A percentile compares a stretch with the other conserved stretches of the same genome.
These are phyloP conservation scores for Aspergillus homomorphus DNA, from an alignment of 495 filamentous ascomycete species.

Conservation along the genomic window DNA sequence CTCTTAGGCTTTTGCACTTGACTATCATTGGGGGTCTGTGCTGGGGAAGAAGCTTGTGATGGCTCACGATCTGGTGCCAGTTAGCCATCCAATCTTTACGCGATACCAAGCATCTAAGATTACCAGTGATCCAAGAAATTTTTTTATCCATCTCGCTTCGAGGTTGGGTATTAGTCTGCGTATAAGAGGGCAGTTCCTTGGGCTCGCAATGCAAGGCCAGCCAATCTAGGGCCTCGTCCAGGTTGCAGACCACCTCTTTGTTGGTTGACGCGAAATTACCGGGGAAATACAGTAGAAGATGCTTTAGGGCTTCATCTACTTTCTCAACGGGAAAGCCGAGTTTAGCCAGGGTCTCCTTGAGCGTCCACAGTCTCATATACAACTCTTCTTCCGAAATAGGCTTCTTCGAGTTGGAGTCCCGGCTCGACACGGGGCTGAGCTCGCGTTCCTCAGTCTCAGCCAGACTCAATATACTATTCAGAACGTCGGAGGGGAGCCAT, in stretches of 20 bases:
- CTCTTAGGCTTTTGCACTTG: conserved; percentile 29
- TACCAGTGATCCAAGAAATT: conserved; percentile 47
- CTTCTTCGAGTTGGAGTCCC: conserved; percentile 28
- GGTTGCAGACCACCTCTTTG: conserved; percentile 74
- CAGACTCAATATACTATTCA: conserved; percentile 67
- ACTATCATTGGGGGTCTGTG: conserved; percentile 22
- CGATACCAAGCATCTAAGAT: conserved; percentile 22
- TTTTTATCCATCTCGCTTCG: conserved; percentile 36
- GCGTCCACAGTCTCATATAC: conserved; percentile 72
- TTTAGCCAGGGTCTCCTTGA: conserved; percentile 64
- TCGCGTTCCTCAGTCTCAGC: conserved; percentile 42
- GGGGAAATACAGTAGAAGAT: conserved; percentile 57
- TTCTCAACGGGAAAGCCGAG: conserved; percentile 63
- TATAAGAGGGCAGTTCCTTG: conserved; percentile 71
- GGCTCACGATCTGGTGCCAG: conserved; percentile 32
- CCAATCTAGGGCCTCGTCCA: conserved; percentile 87
- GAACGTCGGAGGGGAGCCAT: conserved; percentile 78
- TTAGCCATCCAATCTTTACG: conserved; percentile 26
- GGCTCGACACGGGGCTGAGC: conserved; percentile 29
- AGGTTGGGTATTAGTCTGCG: conserved; percentile 33
- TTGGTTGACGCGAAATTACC: conserved; percentile 44
- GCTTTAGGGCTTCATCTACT: conserved; percentile 62
- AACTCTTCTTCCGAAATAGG: conserved; percentile 65
- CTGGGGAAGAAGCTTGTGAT: conserved; percentile 32
- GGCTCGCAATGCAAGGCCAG: conserved; percentile 66